A percentile compares a stretch with the other conserved stretches of the same genome.
These are phyloP conservation scores for Radiomyces spectabilis DNA, from an alignment of 192 early-diverging fungal genomes.

Conservation along the genomic window DNA sequence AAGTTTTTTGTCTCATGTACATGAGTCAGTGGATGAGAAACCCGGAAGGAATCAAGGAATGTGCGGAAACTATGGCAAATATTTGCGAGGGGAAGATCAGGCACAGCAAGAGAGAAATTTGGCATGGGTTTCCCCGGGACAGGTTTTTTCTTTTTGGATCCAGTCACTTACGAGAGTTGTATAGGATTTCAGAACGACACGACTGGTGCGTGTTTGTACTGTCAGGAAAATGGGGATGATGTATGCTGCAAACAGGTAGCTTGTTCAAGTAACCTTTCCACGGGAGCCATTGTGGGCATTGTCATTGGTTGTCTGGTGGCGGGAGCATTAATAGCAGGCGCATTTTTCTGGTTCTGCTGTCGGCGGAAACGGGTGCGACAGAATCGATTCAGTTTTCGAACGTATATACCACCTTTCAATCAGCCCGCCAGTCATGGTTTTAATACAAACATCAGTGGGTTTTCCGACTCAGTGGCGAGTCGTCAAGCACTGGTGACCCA, in stretches of 20 bases:
- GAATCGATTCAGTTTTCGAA: not conserved
- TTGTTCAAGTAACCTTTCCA: conserved; percentile 6
- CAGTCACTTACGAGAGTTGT: not conserved
- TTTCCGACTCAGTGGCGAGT: too few relatives aligned
- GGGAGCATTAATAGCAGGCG: not conserved
- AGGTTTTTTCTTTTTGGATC: not conserved
- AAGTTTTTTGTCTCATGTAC: not conserved
- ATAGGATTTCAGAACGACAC: conserved; percentile 13
- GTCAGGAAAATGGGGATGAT: conserved; percentile 4
- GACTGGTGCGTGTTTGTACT: conserved; percentile 10
- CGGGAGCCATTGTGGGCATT: conserved; percentile 23
- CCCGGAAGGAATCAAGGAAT: too few relatives aligned
- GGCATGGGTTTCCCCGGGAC: too few relatives aligned
- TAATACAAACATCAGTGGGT: too few relatives aligned
- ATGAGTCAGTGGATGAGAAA: not conserved
- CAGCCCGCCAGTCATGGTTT: not conserved
- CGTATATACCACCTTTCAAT: not conserved
- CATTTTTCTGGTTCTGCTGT: not conserved
- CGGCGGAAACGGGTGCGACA: not conserved
- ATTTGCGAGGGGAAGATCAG: too few relatives aligned
- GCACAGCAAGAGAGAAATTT: too few relatives aligned
- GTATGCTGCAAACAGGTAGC: conserved; percentile 15
- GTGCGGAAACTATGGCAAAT: too few relatives aligned
- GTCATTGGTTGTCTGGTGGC: conserved; percentile 14
- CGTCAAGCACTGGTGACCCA: too few relatives aligned